Base-by-base conservation (phyloP, 768 basidiomycete genomes). In the Leccinum olivaceopallidum region DNA sequence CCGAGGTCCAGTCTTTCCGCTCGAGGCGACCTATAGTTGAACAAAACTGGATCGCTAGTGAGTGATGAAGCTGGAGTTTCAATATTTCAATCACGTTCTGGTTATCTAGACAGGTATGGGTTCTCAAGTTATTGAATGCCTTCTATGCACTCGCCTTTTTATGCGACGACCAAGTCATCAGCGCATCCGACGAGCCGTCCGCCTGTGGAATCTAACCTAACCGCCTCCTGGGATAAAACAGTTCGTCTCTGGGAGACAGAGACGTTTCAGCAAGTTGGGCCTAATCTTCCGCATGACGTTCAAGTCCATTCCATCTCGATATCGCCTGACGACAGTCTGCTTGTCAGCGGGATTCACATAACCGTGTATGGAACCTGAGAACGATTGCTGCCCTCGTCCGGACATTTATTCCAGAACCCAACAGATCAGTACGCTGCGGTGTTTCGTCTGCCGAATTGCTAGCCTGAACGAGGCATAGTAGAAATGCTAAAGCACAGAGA, bases 201-300 rank as follows among this genome's bases (percentile, higher is more conserved):
- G 28, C 28, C 28, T 28, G 28, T 28, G 28, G 28, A 28, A 28
- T 28, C 28, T 28, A 28, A 28, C 28, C 28, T 28, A 28, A 73
- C 72, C 7, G 72, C 64, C 1, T 75, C 72, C 5, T 61, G 55
- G 63, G 73, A 74, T 22, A 67, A 54, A 22, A 75, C 72, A 2
- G 59, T 71, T 22, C 63, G 73, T 47, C 55, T 75, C 28, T 75
- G 72, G 70, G 68, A 71, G 44, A 55, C 60, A 0, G 47, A 22
- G 22, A 64, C 69, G 2, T 60, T 64, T 22, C 61, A 63, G 30
- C 69, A 60, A 52, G 32, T 66, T 5, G 67, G 62, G 13, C 66
- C 66, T 2, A 26, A 3, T 16, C 69, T 70, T 47, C 48, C 24
- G 39, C 69, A 70, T 18, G 48, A 60, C 22, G 6, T 51, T 12